Conservation (phyloP, 495 filamentous ascomycete genomes). For the Entonaema liquescens region DNA sequence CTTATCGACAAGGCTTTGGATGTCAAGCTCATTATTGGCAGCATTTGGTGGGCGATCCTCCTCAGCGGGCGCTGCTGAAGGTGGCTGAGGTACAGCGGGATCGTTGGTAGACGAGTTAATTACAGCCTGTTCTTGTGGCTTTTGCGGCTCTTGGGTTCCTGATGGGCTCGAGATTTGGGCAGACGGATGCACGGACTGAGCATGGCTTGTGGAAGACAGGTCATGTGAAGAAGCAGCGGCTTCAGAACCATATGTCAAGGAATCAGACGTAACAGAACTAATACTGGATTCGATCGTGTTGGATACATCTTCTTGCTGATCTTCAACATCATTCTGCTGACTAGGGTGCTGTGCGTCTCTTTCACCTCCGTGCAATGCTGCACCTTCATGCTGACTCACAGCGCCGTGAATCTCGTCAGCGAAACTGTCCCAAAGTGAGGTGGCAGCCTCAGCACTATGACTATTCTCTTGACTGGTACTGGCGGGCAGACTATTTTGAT, state of each 20-base stretch:
- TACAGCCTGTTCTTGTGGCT: constrained; percentile 27
- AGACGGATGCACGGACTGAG: constrained; percentile 18
- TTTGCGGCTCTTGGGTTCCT: constrained; percentile 24
- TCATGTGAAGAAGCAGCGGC: constrained; percentile 41
- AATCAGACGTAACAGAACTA: constrained; percentile 49
- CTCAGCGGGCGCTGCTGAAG: constrained; percentile 39
- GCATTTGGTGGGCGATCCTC: constrained; percentile 43
- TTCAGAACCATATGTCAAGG: constrained; percentile 43
- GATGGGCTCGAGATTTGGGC: constrained; percentile 33
- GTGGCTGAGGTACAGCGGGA: constrained; percentile 19
- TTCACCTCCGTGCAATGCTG: constrained; percentile 26
- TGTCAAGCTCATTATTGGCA: constrained; percentile 55
- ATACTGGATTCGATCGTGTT: constrained; percentile 50
- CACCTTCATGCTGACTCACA: constrained; percentile 42
- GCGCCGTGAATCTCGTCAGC: constrained; percentile 20
- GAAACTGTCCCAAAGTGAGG: background rate
- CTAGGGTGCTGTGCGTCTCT: constrained; percentile 34
- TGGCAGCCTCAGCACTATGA: background rate
- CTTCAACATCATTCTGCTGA: constrained; percentile 45
- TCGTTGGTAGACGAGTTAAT: constrained; percentile 16
- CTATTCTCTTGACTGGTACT: background rate
- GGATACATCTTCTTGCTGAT: constrained; percentile 55
- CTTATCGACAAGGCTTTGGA: constrained; percentile 60
- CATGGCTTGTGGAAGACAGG: constrained; percentile 23
- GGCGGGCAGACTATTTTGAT: background rate